Evolutionary conservation across 2,329 filamentous ascomycete genomes (phyloP), one percentile per base, ranked within the genome.

Genomic region (Trichoderma sp.): DNA sequence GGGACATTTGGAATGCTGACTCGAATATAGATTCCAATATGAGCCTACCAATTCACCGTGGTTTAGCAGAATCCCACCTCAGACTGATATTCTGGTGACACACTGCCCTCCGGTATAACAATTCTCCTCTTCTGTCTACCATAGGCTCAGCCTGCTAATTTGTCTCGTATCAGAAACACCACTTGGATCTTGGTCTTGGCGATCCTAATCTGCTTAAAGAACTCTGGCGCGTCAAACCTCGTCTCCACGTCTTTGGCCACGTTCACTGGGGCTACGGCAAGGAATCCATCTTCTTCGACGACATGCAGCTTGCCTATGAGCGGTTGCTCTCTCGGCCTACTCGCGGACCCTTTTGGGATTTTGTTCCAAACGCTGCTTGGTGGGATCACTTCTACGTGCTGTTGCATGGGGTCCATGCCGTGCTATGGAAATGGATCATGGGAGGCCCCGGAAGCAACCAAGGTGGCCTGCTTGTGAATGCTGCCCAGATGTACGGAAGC

Each of bases 231-330:
- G 89, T 94, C 12, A 90, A 88, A 73, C 94, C 94, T 0, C 84
- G 84, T 14, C 83, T 97, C 15, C 93, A 97, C 80, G 87, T 97
- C 62, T 97, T 96, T 79, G 94, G 94, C 1, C 94, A 97, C 81
- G 87, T 95, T 28, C 94, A 97, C 82, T 92, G 87, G 77, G 92
- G 89, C 9, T 88, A 92, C 60, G 94, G 94, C 18, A 84, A 84
- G 57, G 90, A 94, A 77, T 81, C 89, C 0, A 86, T 92, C 11
- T 92, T 89, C 81, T 97, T 92, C 86, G 93, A 96, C 79, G 87
- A 90, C 30, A 88, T 89, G 73, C 93, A 97, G 80, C 83, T 83
- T 36, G 87, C 87, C 2, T 94, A 93, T 81, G 93, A 95, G 81
- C 83, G 84, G n/a, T 84, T 93, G 28, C 82, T 88, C 78, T 81